Evolutionary conservation across 495 filamentous ascomycete genomes (phyloP), one percentile per base, ranked within the genome.

Genomic region (Pyronema domesticum): DNA sequence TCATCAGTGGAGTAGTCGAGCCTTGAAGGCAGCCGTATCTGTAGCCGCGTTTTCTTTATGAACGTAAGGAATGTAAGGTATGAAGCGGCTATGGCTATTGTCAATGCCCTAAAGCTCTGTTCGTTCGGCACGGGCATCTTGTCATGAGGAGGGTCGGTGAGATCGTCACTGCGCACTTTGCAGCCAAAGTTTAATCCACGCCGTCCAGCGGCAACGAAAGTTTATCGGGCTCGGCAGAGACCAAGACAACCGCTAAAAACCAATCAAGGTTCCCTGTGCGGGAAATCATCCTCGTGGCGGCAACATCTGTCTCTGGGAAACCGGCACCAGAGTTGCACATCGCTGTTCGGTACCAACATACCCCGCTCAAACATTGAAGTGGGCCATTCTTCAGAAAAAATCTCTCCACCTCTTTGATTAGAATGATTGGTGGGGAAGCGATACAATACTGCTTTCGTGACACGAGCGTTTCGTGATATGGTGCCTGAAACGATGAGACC

Each of bases 381-480:
- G 23, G 23, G 23, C 23, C 23, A 30, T 5, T 30, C 5, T 30
- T 30, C 23, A 30, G 23, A 42, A 42, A 42, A 42, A 42, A 42
- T 42, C 39, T 42, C 39, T 42, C 39, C 39, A 42, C 39, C 15
- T 13, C 11, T 13, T 17, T 42, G 39, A 42, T 13, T 13, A 42
- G 11, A 42, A 13, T 42, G 39, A 42, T 17, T 42, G 39, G 39
- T 5, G 5, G 1, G 23, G 23, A 30, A 30, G 23, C 23, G 5
- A 30, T 42, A 42, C 39, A 13, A 42, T 42, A 42, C 39, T 13
- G 7, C 11, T 30, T 17, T 42, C 39, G 45, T 19, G 47, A 3
- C 47, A 50, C 13, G 30, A 50, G 47, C 47, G 47, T 50, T 50
- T 50, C 47, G 47, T 35, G 47, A 50, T 36, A 23, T n/a, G 47